Base-by-base conservation (phyloP, 2,329 filamentous ascomycete species). In the Ophiocordyceps robertsii region DNA sequence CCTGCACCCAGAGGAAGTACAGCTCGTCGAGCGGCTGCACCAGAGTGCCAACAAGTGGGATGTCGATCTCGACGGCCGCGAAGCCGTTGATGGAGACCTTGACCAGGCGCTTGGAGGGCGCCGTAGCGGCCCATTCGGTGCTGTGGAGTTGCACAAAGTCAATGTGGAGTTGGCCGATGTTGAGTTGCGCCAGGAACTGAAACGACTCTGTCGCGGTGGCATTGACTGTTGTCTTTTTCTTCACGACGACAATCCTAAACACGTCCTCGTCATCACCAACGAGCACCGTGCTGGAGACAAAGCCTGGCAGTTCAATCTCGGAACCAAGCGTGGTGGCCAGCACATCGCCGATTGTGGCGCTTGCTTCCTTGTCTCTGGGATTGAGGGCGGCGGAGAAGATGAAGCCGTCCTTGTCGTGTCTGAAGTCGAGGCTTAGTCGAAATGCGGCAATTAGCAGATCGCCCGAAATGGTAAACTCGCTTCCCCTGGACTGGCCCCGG, bases 11-110 rank as follows among this genome's bases (percentile, higher is more conserved):
- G 32, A 61, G 44, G 36, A 54, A 57, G 21, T 53, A 57, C 46
- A 61, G 46, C 42, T 61, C 59, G 30, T 64, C 58, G 29, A 63
- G 53, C 1, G 60, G 60, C 43, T 60, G 60, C 2, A 44, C 44
- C 8, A 64, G 21, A 13, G 50, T 46, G 2, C 60, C 60, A 9
- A 63, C 46, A 1, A 61, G 35, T 1, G 56, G 56, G 11, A 62
- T 41, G 7, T 53, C 46, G 36, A 60, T 27, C n/a, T 31, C n/a
- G 4, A 42, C 3, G 1, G 41, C 10, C 3, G 53, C 47, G 7
- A 59, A 44, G 13, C 43, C 35, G n/a, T 42, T 14, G 39, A 47
- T 27, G 43, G 39, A 21, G 39, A 48, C 42, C 47, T 53, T 45
- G 37, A 53, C 45, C 3, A 53, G 27, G 3, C 50, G 38, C 32